These are phyloP conservation scores for Chaetomiaceae sp. DNA, from an alignment of 2,329 filamentous ascomycete species.

Conservation along the genomic window DNA sequence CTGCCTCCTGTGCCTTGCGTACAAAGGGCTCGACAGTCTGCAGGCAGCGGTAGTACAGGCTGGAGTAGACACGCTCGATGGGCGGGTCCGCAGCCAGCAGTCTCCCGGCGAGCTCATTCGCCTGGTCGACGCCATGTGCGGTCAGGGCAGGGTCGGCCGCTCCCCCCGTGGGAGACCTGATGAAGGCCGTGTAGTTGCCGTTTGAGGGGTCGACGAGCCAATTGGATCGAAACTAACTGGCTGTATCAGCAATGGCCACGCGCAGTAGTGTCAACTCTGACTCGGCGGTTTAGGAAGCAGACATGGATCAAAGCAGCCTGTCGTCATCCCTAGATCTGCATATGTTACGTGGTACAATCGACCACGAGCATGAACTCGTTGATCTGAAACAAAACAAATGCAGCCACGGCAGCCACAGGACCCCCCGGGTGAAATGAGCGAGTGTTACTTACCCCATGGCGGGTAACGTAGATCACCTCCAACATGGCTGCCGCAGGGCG, in stretches of 20 bases:
- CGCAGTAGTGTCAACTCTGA: neutral
- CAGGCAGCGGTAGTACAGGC: slow-evolving; percentile 81
- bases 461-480: slow-evolving; percentile 67
- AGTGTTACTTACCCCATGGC: slow-evolving; percentile 73
- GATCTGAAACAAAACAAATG: slow-evolving; percentile 3
- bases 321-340: neutral
- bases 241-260: slow-evolving; percentile 11
- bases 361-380: neutral
- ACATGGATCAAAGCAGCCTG: neutral
- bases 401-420: neutral
- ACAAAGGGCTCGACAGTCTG: slow-evolving; percentile 75
- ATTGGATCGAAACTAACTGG: slow-evolving; percentile 87
- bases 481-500: slow-evolving; percentile 46
- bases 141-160: slow-evolving; percentile 84
- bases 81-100: slow-evolving; percentile 60
- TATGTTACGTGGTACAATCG: neutral
- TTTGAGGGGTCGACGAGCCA: slow-evolving; percentile 81
- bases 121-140: slow-evolving; percentile 79
- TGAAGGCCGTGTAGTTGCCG: slow-evolving; percentile 68
- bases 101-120: slow-evolving; percentile 67
- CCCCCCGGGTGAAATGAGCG: neutral
- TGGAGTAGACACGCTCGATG: slow-evolving; percentile 74
- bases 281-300: neutral
- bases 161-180: slow-evolving; percentile 81
- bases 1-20: slow-evolving; percentile 18